phyloP scores from a whole-genome alignment of 768 basidiomycete genomes.

The Baorangia bicolor region DNA sequence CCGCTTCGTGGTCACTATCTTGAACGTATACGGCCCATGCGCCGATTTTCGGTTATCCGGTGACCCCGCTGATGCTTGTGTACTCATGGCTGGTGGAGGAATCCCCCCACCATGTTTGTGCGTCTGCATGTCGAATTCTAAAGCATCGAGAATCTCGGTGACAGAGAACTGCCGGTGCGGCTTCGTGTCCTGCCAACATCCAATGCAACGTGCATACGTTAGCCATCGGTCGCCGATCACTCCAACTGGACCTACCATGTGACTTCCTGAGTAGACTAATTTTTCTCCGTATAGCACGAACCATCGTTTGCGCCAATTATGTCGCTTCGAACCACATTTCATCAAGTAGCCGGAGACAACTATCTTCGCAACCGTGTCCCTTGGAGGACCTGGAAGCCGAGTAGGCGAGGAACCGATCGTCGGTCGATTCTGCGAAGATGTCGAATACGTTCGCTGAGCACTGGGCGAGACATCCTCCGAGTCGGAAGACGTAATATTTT shows the following conservation, averaged over 20 bases:
- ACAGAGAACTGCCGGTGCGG: slow-evolving; percentile 85
- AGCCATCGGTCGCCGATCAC: slow-evolving; percentile 12
- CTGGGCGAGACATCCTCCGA: slow-evolving; percentile 68
- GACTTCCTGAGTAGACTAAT: slow-evolving; percentile 84
- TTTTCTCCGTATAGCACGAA: slow-evolving; percentile 90
- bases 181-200: slow-evolving; percentile 72
- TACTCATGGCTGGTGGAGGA: slow-evolving; percentile 32
- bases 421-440: slow-evolving; percentile 45
- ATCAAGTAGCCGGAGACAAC: slow-evolving; percentile 90
- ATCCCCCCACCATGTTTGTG: slow-evolving; percentile 42
- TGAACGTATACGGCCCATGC: slow-evolving; percentile 71
- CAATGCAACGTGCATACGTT: slow-evolving; percentile 4
- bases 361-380: slow-evolving; percentile 66
- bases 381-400: slow-evolving; percentile 34
- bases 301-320: slow-evolving; percentile 97
- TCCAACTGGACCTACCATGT: slow-evolving; percentile 72
- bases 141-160: slow-evolving; percentile 82
- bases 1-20: slow-evolving; percentile 93
- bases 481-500: slow-evolving; percentile 71
- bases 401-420: slow-evolving; percentile 44
- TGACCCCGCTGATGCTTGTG: slow-evolving; percentile 37
- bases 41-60: slow-evolving; percentile 45
- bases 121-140: slow-evolving; percentile 76
- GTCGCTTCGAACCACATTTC: slow-evolving; percentile 93
- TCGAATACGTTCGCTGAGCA: slow-evolving; percentile 41